A percentile compares a stretch with the other conserved stretches of the same genome.
Conservation (phyloP, 2,329 filamentous ascomycete species). For the Clarireedia sp. region DNA sequence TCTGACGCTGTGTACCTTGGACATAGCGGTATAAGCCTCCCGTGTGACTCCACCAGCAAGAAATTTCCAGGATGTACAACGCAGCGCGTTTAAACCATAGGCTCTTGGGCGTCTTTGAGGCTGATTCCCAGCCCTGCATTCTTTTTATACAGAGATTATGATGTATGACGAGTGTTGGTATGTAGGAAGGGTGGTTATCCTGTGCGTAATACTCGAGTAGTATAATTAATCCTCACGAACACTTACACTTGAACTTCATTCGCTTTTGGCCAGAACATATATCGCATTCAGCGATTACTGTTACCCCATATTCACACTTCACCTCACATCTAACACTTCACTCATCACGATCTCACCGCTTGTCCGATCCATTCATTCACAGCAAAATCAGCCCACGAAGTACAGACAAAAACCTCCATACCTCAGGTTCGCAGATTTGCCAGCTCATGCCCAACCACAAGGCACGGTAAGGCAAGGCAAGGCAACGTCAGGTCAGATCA, state of each 20-base stretch:
- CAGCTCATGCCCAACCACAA: slow-evolving; percentile 8
- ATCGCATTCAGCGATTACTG: no score
- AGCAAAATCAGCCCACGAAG: neutral
- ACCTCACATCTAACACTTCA: no score
- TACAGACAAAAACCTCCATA: neutral
- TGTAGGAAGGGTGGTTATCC: no score
- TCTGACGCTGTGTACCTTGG: neutral
- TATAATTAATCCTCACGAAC: no score
- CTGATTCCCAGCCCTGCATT: neutral
- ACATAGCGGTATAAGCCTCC: neutral
- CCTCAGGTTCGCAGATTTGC: slow-evolving; percentile 4
- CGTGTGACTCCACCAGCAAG: slow-evolving; percentile 2
- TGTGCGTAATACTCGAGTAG: no score
- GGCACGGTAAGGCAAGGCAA: neutral
- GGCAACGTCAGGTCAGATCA: neutral
- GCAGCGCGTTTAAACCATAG: slow-evolving; percentile 4
- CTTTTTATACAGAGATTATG: neutral
- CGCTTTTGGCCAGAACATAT: no score
- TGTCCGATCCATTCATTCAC: neutral
- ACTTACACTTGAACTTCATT: no score
- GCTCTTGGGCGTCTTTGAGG: neutral
- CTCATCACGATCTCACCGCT: neutral
- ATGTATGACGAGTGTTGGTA: no score
- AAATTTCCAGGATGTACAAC: neutral
- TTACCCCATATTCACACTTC: no score